These are phyloP conservation scores for Blastobotrys petasosporus DNA, from an alignment of 1,139 yeast genomes.

Conservation along the genomic window DNA sequence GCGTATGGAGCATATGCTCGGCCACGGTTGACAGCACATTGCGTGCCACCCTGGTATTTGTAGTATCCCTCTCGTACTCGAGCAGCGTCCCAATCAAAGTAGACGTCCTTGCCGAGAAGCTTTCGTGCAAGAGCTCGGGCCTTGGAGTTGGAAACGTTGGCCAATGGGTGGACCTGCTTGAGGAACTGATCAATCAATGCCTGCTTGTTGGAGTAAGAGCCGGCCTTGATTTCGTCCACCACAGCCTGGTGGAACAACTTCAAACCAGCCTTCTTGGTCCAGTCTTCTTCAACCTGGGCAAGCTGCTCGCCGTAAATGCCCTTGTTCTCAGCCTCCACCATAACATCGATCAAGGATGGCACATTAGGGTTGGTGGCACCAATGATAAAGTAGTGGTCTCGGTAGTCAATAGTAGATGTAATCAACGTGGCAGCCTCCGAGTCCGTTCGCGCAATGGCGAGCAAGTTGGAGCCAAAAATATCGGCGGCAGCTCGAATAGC, in stretches of 20 bases:
- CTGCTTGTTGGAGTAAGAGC: constrained; percentile 57
- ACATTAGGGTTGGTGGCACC: constrained; percentile 86
- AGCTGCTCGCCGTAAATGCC: constrained; percentile 71
- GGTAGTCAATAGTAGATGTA: constrained; percentile 87
- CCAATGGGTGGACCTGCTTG: constrained; percentile 64
- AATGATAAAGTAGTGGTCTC: constrained; percentile 88
- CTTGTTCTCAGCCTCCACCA: constrained; percentile 72
- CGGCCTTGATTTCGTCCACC: constrained; percentile 67
- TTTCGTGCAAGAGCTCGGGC: constrained; percentile 74
- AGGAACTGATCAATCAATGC: constrained; percentile 61
- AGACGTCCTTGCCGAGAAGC: constrained; percentile 74
- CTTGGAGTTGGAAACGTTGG: constrained; percentile 70
- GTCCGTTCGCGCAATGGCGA: constrained; percentile 91
- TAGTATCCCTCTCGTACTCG: constrained; percentile 97
- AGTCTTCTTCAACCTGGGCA: constrained; percentile 69
- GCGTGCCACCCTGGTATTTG: constrained; percentile 94
- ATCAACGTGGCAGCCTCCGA: constrained; percentile 95
- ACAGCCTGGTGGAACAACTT: constrained; percentile 91
- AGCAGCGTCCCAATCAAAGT: constrained; percentile 94
- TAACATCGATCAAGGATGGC: constrained; percentile 66
- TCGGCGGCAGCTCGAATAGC: constrained; percentile 96
- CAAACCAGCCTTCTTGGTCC: constrained; percentile 80
- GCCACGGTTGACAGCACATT: constrained; percentile 96
- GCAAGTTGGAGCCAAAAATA: constrained; percentile 77
- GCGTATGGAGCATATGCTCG: constrained; percentile 94